Evolutionary conservation across 768 basidiomycete genomes (phyloP).

Genomic region (Pholiota molesta): DNA sequence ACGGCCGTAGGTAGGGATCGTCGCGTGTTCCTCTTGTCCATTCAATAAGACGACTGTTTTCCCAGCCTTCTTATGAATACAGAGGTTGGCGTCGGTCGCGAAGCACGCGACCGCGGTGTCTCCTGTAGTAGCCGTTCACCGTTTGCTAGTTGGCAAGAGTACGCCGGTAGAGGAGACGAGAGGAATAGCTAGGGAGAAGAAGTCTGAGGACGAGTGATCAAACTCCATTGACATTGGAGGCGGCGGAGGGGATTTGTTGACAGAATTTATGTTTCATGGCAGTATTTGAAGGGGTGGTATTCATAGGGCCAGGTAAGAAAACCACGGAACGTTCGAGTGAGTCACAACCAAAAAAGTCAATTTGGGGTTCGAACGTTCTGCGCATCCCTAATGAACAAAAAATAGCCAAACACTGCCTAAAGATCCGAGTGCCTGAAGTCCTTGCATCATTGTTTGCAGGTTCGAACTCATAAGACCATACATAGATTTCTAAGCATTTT

Average conservation of each 20-base stretch:
- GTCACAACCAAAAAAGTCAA: background rate
- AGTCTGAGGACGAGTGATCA: slow-evolving; percentile 12
- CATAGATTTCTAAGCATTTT: background rate
- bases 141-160: slow-evolving; percentile 54
- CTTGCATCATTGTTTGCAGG: background rate
- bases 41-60: slow-evolving; percentile 44
- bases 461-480: background rate
- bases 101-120: slow-evolving; percentile 37
- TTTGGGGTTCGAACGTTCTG: background rate
- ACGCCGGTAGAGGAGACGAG: slow-evolving; percentile 58
- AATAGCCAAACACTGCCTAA: background rate
- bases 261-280: background rate
- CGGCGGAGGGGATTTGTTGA: background rate
- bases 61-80: slow-evolving; percentile 43
- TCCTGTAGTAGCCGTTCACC: slow-evolving; percentile 58
- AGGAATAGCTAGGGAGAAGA: slow-evolving; percentile 55
- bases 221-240: slow-evolving; percentile 20
- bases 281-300: background rate
- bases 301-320: background rate
- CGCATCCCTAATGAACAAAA: background rate
- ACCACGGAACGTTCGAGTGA: background rate
- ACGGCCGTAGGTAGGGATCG: slow-evolving; percentile 49
- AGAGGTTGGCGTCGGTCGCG: slow-evolving; percentile 35
- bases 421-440: slow-evolving; percentile 1
- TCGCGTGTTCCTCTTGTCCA: slow-evolving; percentile 45